phyloP scores from a whole-genome alignment of 495 filamentous ascomycete genomes.

The Sordaria brevicollis region DNA sequence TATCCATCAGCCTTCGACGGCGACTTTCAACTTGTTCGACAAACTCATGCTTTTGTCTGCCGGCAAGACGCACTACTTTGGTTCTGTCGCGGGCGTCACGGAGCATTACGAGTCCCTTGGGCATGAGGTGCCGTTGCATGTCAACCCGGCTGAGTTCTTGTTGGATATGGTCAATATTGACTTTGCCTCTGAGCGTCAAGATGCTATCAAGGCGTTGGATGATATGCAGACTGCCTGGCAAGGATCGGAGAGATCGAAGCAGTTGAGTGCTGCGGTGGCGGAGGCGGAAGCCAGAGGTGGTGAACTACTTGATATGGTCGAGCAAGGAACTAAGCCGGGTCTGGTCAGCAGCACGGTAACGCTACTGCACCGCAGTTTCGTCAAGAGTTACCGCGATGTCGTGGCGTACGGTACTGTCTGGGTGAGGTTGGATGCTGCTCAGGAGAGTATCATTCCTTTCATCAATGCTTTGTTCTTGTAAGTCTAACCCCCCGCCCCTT shows the following conservation, averaged over 20 bases:
- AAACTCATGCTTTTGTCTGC: conserved; percentile 62
- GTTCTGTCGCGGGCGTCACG: conserved; percentile 40
- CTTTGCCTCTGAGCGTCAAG: conserved; percentile 40
- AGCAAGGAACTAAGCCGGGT: conserved; percentile 12
- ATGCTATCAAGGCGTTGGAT: conserved; percentile 26
- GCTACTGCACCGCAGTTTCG: conserved; percentile 59
- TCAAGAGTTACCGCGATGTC: conserved; percentile 74
- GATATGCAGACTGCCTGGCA: conserved; percentile 37
- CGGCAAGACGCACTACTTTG: conserved; percentile 61
- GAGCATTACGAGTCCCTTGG: conserved; percentile 50
- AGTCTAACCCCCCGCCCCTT: conserved; percentile 6
- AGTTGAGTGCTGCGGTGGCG: conserved; percentile 9
- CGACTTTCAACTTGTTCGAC: conserved; percentile 69
- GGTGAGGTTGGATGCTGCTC: conserved; percentile 53
- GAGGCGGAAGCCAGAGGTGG: background rate
- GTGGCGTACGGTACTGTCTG: conserved; percentile 81
- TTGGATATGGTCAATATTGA: conserved; percentile 69
- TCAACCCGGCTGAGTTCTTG: conserved; percentile 69
- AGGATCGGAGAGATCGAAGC: conserved; percentile 5
- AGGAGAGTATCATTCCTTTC: conserved; percentile 63
- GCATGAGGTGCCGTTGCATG: conserved; percentile 49
- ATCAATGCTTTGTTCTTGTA: conserved; percentile 59
- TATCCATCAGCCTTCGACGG: conserved; percentile 74
- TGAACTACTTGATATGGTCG: background rate
- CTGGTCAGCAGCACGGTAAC: conserved; percentile 15